phyloP scores from a whole-genome alignment of 768 basidiomycete species.

The Collybia mongolica region DNA sequence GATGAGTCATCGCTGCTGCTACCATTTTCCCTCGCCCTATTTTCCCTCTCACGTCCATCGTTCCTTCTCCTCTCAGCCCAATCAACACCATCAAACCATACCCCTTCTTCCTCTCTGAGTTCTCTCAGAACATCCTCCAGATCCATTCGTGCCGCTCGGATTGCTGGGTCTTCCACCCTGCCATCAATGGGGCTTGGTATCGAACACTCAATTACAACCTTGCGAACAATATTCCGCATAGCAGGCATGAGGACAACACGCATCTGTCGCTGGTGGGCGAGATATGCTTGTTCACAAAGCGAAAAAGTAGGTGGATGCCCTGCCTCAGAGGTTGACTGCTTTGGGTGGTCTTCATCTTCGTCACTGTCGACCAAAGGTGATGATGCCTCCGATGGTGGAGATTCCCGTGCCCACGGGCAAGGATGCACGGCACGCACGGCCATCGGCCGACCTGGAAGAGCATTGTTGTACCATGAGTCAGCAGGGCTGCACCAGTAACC shows the following conservation, averaged over 20 bases:
- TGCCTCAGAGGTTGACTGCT: constrained; percentile 41
- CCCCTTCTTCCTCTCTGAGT: constrained; percentile 57
- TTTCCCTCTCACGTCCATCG: constrained; percentile 24
- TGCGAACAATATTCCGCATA: constrained; percentile 67
- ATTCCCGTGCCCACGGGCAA: constrained; percentile 58
- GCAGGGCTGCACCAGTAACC: constrained; percentile 77
- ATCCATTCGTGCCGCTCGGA: constrained; percentile 52
- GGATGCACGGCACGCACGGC: constrained; percentile 47
- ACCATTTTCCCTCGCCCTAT: constrained; percentile 22
- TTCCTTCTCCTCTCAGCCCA: constrained; percentile 56
- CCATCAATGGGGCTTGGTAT: constrained; percentile 29
- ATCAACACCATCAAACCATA: constrained; percentile 76
- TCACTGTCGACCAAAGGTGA: constrained; percentile 20
- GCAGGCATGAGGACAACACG: constrained; percentile 60
- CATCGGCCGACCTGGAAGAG: constrained; percentile 33
- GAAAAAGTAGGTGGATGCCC: constrained; percentile 58
- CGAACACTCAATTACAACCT: constrained; percentile 62
- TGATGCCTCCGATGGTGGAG: constrained; percentile 12
- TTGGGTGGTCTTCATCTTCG: constrained; percentile 43
- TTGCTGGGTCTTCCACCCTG: constrained; percentile 49
- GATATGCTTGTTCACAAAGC: constrained; percentile 65
- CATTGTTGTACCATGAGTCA: constrained; percentile 59
- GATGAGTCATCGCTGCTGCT: constrained; percentile 47
- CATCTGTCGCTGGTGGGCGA: constrained; percentile 58
- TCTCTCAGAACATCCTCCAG: constrained; percentile 59